Evolutionary conservation across 2,329 filamentous ascomycete genomes (phyloP), one percentile per base, ranked within the genome.

Genomic region (Fusarium longipes): DNA sequence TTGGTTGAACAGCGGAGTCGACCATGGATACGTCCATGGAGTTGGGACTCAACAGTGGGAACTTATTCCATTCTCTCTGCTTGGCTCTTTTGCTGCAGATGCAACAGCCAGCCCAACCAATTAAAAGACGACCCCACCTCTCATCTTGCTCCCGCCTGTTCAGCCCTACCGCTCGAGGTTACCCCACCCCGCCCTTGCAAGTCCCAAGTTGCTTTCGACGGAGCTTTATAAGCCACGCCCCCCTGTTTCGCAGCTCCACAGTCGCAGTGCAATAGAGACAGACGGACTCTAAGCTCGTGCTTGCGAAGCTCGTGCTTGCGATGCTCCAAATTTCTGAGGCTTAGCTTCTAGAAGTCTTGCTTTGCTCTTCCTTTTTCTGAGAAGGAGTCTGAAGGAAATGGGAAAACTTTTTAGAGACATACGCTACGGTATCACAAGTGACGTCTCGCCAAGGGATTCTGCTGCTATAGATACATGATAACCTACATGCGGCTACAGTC

Each of bases 121-220:
- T 63, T 22, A 67, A 6, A 47, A 0, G 1, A 11, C 2, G 6
- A 35, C 3, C 29, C 58, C 65, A 59, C 62, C 58, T 43, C 49
- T 59, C 59, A 70, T 70, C 68, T 63, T 66, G 55, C 59, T 67
- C 65, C 64, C 68, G 70, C 27, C 43, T 57, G 65, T 71, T 72
- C 70, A 72, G 70, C 70, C 70, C 70, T 72, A 72, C 55, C 48
- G 52, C 39, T 58, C 40, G 15, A 47, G 48, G 27, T 33, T 35
- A 59, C 51, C 36, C 45, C 45, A 32, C 29, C 57, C 54, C 50
- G 40, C 33, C 50, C 55, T 27, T 50, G 38, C 22, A 52, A 51
- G 27, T 27, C 11, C 5, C 27, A 6, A 27, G 27, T 27, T 27
- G 27, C 29, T 33, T 27, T 10, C 40, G 24, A 47, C 22, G 36